Percentiles rank a stretch among this genome's conserved stretches.
These are phyloP conservation scores for Knufia petricola DNA, from an alignment of 2,329 filamentous ascomycete species.

Conservation along the genomic window DNA sequence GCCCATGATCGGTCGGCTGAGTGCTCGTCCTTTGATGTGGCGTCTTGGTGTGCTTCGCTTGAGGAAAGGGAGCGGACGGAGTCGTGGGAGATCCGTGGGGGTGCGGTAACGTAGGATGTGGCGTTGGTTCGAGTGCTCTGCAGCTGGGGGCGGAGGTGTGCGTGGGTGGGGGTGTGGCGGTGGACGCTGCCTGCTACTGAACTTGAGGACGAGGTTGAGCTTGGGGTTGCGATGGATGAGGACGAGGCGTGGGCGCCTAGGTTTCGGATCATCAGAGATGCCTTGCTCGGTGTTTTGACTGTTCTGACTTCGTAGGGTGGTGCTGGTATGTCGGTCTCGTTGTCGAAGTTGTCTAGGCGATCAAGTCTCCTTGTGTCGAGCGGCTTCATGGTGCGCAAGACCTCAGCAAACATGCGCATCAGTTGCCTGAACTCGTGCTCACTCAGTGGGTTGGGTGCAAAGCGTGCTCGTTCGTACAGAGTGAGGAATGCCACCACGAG, in stretches of 20 bases:
- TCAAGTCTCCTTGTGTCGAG: constrained; percentile 47
- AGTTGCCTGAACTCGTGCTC: constrained; percentile 64
- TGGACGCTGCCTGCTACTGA: constrained; percentile 4
- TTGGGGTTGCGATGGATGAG: constrained; percentile 7
- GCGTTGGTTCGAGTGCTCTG: too few relatives aligned
- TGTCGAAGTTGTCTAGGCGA: constrained; percentile 8
- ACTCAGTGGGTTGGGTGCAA: constrained; percentile 60
- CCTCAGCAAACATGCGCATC: constrained; percentile 74
- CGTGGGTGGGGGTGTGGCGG: background rate
- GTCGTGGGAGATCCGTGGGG: constrained; percentile 3
- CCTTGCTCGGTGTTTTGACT: background rate
- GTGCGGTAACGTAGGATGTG: background rate
- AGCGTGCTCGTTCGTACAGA: constrained; percentile 75
- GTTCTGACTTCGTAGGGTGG: background rate
- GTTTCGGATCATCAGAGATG: background rate
- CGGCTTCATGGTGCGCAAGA: constrained; percentile 65
- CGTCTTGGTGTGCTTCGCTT: background rate
- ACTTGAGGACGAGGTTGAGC: background rate
- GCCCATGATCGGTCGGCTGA: too few relatives aligned
- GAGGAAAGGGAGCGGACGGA: constrained; percentile 7
- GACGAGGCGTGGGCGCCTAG: background rate
- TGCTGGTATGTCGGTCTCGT: too few relatives aligned
- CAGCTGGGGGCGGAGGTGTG: too few relatives aligned
- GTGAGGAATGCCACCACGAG: constrained; percentile 54
- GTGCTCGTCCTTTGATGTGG: too few relatives aligned